Percentiles rank a stretch among this genome's conserved stretches.
These are phyloP conservation scores for Psilocybe sp. DNA, from an alignment of 768 basidiomycete species.

Conservation along the genomic window DNA sequence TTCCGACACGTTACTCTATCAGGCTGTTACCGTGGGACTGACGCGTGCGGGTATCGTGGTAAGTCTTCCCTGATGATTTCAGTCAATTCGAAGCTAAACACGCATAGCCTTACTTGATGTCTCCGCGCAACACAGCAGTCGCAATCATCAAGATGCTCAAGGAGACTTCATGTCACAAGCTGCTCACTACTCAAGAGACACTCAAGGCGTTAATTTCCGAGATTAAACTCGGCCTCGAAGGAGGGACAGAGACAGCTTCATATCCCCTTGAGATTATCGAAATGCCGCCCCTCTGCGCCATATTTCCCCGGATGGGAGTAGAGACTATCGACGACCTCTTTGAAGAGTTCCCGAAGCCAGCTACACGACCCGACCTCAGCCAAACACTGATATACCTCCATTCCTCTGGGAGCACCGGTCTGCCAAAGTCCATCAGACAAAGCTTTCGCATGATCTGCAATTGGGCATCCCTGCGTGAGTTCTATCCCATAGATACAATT, in stretches of 20 bases:
- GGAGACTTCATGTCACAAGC: slow-evolving; percentile 25
- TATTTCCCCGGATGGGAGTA: not conserved
- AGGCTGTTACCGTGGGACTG: slow-evolving; percentile 24
- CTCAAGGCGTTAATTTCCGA: slow-evolving; percentile 13
- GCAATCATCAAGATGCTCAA: slow-evolving; percentile 30
- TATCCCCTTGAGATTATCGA: not conserved
- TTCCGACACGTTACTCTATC: slow-evolving; percentile 25
- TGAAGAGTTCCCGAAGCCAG: slow-evolving; percentile 19
- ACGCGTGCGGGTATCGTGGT: slow-evolving; percentile 26
- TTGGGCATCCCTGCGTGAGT: not conserved
- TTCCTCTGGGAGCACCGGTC: slow-evolving; percentile 15
- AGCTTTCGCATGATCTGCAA: not conserved
- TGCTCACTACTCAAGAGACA: slow-evolving; percentile 26
- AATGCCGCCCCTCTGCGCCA: not conserved
- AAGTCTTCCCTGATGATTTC: not conserved
- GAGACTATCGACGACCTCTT: not conserved
- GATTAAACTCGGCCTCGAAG: too few relatives aligned
- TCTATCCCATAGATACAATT: not conserved
- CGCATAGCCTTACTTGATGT: slow-evolving; percentile 32
- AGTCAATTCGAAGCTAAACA: too few relatives aligned
- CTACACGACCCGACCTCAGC: slow-evolving; percentile 12
- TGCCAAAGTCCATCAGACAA: slow-evolving; percentile 29
- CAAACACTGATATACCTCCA: slow-evolving; percentile 9
- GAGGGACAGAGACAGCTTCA: not conserved
- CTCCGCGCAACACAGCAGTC: slow-evolving; percentile 32